Base-by-base conservation (phyloP, 768 basidiomycete genomes). In the Leucogyrophana mollusca region DNA sequence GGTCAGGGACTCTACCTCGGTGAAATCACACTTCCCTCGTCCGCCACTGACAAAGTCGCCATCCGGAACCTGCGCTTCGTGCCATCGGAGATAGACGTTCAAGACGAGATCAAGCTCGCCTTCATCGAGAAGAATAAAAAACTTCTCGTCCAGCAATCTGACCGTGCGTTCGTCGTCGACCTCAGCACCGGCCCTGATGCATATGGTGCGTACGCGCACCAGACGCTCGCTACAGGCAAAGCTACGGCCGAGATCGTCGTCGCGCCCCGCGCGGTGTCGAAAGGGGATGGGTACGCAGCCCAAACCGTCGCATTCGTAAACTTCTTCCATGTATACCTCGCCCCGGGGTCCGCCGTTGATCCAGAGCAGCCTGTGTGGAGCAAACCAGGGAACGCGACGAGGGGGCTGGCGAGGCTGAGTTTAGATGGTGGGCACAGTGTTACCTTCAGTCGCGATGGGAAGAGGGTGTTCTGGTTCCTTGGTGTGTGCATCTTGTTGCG, bases 341-440 rank as follows among this genome's bases (percentile, higher is more conserved):
- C 72, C 1, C 68, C 76, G 11, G 73, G 73, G 1, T 55, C 64
- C 17, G 52, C 66, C 6, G 55, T 77, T 14, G 65, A 72, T 34
- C 55, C 73, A 14, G 68, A 61, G 4, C 70, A 73, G 34, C 62
- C 71, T 1, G 66, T 88, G 11, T 88, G 84, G 85, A 83, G 83
- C 38, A 84, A 79, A 55, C 86, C 86, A 9, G 81, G 73, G 1
- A 83, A 84, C 56, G 78, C 85, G 3, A 82, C 85, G 2, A 70
- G 70, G 22, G 80, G 79, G 2, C 58, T 87, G 46, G 74, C 74
- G 3, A 73, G 86, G 25, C 47, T 88, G 47, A 87, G 86, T 55
- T 56, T 85, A 52, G 85, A 88, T 59, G 87, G 87, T 14, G 87
- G 85, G 1, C 87, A 89, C 54, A 83, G 83, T 57, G 59, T 88